Conservation (phyloP, 208 protist species). For the Balamuthia mandrillaris region DNA sequence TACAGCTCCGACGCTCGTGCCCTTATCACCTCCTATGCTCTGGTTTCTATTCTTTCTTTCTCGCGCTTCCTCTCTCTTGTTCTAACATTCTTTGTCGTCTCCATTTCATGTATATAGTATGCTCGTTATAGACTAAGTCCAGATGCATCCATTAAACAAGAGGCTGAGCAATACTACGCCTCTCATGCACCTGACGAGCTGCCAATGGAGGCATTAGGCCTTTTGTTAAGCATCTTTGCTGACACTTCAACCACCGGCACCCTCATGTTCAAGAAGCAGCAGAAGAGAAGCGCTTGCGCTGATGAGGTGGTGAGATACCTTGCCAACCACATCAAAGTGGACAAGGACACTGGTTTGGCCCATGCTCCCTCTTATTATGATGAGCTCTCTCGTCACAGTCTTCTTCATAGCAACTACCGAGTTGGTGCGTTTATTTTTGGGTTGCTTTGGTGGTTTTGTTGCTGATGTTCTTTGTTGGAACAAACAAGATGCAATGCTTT, state of each 20-base stretch:
- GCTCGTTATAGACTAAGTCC: not conserved
- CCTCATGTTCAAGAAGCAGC: not conserved
- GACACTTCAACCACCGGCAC: no score
- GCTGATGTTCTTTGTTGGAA: no score
- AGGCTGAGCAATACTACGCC: slow-evolving; percentile 10
- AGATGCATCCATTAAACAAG: not conserved
- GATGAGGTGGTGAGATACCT: slow-evolving; percentile 24
- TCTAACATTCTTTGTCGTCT: no score
- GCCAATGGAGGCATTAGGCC: slow-evolving; percentile 19
- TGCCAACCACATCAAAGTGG: not conserved
- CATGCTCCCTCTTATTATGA: slow-evolving; percentile 32
- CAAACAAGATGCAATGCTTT: not conserved
- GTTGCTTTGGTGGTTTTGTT: no score
- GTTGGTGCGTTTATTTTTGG: not conserved
- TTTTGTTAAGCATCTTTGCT: not conserved
- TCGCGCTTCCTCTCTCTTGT: no score
- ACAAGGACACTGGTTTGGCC: not conserved
- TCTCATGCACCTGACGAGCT: not conserved
- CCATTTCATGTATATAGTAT: no score
- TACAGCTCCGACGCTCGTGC: not conserved
- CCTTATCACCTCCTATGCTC: not conserved
- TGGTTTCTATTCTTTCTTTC: no score
- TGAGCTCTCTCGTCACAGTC: slow-evolving; percentile 1
- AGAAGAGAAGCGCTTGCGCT: not conserved
- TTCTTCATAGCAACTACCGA: slow-evolving; percentile 31